Base-by-base conservation (phyloP, 2,329 filamentous ascomycete genomes). In the Drechslerella stenobrocha region DNA sequence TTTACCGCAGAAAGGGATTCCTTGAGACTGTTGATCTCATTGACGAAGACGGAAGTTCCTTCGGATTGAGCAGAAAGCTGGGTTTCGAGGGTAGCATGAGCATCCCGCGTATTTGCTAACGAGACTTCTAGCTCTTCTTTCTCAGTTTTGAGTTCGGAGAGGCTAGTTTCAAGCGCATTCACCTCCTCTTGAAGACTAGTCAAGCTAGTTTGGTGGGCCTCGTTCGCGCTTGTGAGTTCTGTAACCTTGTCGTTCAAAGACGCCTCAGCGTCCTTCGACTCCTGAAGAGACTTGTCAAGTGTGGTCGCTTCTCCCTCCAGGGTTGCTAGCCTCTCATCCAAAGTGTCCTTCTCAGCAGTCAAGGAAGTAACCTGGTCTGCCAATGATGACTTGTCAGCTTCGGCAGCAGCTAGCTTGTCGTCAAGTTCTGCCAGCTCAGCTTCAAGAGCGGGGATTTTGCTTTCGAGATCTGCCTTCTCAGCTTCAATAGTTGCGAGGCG, bases 81-180 rank as follows among this genome's bases (percentile, higher is more conserved):
- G n/a, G 63, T 67, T 52, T 67, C 50, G 13, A 67, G 55, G 9
- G 63, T 67, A 23, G 55, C 63, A 47, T 60, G 63, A 24, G 63
- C 63, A 42, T 67, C 63, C 13, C 63, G 63, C 8, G 63, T 52
- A 13, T 44, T 35, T 51, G 56, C 50, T 9, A 67, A 52, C 50
- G 63, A 50, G 6, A 44, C 22, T 23, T 67, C 63, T 9, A 67
- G 48, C 8, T 67, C 63, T 13, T 67, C 63, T 26, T 67, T 67
- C 40, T 67, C 63, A 11, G 20, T 37, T 28, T 32, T 52, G 30
- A 67, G 63, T 15, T 48, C 37, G 6, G 56, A 30, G 23, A 60
- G 40, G 18, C 18, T 52, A 13, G 40, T 47, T 8, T 52, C 47
- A 13, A 60, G 28, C 7, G 46, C 56, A 8, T 46, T 37, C 11